Conservation (phyloP, 352 stramenopile species). For the Blastocystis sp. region DNA sequence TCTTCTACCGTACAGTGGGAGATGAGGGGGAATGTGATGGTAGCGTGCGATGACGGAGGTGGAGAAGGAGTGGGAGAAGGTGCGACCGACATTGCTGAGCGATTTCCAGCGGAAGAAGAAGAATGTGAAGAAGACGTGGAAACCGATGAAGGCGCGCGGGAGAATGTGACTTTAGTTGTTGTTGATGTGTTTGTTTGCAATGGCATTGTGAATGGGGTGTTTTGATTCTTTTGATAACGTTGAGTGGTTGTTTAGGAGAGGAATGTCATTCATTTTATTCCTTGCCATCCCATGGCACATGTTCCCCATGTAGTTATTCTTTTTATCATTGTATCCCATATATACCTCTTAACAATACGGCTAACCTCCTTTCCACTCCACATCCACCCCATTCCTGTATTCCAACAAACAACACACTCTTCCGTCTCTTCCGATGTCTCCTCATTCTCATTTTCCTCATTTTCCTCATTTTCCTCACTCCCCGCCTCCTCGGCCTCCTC, state of each 20-base stretch:
- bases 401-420: background rate
- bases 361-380: no score
- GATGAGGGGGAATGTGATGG: background rate
- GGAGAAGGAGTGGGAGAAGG: constrained; percentile 19
- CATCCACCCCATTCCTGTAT: background rate
- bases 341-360: background rate
- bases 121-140: constrained; percentile 12
- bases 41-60: constrained; percentile 37
- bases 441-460: background rate
- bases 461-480: background rate
- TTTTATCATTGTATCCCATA: no score
- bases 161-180: background rate
- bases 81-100: background rate
- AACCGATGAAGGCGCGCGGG: background rate
- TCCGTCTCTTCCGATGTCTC: background rate
- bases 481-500: background rate
- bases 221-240: no score
- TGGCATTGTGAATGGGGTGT: no score
- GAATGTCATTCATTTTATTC: background rate
- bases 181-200: constrained; percentile 40
- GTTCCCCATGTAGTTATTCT: background rate
- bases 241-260: background rate
- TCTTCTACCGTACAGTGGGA: constrained; percentile 22
- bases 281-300: background rate
- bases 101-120: constrained; percentile 30